Conservation (phyloP, 805 yeast species). For the Zygosaccharomyces rouxii region DNA sequence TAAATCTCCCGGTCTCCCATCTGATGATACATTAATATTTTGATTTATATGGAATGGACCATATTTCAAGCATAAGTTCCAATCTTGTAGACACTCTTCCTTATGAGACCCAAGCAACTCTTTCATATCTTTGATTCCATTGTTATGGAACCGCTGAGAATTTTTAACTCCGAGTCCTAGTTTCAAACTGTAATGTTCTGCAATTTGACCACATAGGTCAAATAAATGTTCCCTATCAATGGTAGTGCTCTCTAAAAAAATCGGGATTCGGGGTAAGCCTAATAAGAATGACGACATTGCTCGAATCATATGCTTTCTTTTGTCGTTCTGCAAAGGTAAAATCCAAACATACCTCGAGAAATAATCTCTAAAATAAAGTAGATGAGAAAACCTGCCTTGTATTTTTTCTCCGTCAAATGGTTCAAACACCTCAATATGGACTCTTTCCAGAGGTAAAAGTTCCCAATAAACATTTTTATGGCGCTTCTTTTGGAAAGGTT, state of each 20-base stretch:
- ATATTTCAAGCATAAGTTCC: constrained; percentile 27
- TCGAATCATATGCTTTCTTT: constrained; percentile 21
- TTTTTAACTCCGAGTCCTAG: constrained; percentile 30
- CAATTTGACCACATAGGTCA: constrained; percentile 26
- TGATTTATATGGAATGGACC: constrained; percentile 22
- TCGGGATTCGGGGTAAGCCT: constrained; percentile 25
- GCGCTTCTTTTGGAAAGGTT: constrained; percentile 14
- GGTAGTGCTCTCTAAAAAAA: constrained; percentile 29
- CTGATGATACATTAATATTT: constrained; percentile 16
- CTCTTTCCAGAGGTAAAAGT: constrained; percentile 27
- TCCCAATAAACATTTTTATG: constrained; percentile 19
- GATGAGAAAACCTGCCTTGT: constrained; percentile 28
- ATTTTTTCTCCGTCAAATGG: constrained; percentile 25
- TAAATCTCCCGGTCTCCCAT: constrained; percentile 26
- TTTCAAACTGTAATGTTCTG: constrained; percentile 19
- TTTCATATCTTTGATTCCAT: constrained; percentile 21
- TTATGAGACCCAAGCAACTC: constrained; percentile 13
- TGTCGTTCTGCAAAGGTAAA: constrained; percentile 26
- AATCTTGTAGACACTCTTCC: constrained; percentile 23
- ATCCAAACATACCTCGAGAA: constrained; percentile 31
- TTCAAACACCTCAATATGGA: constrained; percentile 30
- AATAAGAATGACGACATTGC: constrained; percentile 19
- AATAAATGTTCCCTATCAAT: constrained; percentile 30
- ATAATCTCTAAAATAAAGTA: constrained; percentile 30
- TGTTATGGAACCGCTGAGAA: constrained; percentile 16